These are phyloP conservation scores for Maudiozyma bulderi DNA, from an alignment of 805 yeast species.

Conservation along the genomic window DNA sequence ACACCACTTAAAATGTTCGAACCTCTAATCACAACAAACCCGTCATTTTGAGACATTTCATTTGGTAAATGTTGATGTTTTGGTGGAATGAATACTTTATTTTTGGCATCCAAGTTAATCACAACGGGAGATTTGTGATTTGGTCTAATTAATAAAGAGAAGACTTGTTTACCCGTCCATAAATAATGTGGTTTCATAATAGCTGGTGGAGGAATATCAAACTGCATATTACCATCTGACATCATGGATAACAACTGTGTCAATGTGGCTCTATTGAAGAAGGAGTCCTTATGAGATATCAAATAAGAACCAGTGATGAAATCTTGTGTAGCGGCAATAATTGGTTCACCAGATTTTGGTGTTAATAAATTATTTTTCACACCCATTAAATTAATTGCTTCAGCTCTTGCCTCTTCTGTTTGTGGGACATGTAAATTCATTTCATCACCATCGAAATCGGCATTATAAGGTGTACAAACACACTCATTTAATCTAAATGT, in stretches of 20 bases:
- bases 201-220: conserved; percentile 93
- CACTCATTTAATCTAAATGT: conserved; percentile 95
- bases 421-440: conserved; percentile 99
- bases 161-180: conserved; percentile 98
- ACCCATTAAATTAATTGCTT: conserved; percentile 97
- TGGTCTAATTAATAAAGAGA: conserved; percentile 79
- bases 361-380: conserved; percentile 90
- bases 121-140: conserved; percentile 65
- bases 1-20: conserved; percentile 84
- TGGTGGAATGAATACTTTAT: conserved; percentile 82
- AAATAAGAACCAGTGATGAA: conserved; percentile 93
- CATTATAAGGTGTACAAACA: conserved; percentile 98
- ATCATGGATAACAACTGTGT: conserved; percentile 83
- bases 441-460: conserved; percentile 99
- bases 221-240: conserved; percentile 83
- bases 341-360: conserved; percentile 97
- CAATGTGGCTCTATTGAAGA: conserved; percentile 78
- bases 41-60: conserved; percentile 98
- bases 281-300: conserved; percentile 87
- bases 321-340: conserved; percentile 99
- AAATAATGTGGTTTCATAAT: conserved; percentile 77
- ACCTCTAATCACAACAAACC: conserved; percentile 82
- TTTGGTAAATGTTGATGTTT: conserved; percentile 51
- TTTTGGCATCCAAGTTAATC: conserved; percentile 89
- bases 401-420: conserved; percentile 97